Percentiles rank a stretch among this genome's conserved stretches.
Conservation (phyloP, 495 filamentous ascomycete species). For the Neurospora sp. region DNA sequence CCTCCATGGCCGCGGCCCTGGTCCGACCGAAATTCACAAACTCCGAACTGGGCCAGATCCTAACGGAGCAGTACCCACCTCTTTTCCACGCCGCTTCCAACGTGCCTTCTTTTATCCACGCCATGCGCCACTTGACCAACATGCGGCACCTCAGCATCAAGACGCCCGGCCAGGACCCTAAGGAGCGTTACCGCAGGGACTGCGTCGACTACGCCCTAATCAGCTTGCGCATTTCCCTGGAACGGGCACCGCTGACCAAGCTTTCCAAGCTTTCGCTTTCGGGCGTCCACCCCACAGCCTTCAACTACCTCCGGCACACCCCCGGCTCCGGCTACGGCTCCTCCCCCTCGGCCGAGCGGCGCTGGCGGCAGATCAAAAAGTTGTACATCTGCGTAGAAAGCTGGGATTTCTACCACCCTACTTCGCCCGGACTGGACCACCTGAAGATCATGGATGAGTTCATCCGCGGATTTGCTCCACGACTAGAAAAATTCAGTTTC, state of each 20-base stretch:
- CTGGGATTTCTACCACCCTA: constrained; percentile 43
- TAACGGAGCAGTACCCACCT: constrained; percentile 70
- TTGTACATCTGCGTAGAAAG: constrained; percentile 58
- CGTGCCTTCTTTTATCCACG: constrained; percentile 63
- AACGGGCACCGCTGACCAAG: constrained; percentile 48
- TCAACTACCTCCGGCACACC: constrained; percentile 58
- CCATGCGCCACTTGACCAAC: constrained; percentile 50
- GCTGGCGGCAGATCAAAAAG: constrained; percentile 64
- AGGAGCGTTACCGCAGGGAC: constrained; percentile 58
- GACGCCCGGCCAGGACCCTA: constrained; percentile 57
- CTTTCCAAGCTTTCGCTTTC: constrained; percentile 55
- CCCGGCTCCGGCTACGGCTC: constrained; percentile 49
- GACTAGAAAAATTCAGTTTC: constrained; percentile 54
- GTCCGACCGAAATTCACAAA: constrained; percentile 54
- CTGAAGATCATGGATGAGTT: constrained; percentile 67
- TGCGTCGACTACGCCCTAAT: constrained; percentile 76
- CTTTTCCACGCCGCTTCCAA: constrained; percentile 81
- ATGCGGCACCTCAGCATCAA: constrained; percentile 60
- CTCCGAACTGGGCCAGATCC: constrained; percentile 52
- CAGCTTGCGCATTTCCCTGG: constrained; percentile 64
- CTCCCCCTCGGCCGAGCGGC: constrained; percentile 48
- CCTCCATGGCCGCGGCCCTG: constrained; percentile 34
- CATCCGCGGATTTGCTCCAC: constrained; percentile 51
- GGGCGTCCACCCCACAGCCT: constrained; percentile 55
- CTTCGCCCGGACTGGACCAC: constrained; percentile 49